Evolutionary conservation across 768 basidiomycete genomes (phyloP).

Genomic region (Clavaria fumosa): DNA sequence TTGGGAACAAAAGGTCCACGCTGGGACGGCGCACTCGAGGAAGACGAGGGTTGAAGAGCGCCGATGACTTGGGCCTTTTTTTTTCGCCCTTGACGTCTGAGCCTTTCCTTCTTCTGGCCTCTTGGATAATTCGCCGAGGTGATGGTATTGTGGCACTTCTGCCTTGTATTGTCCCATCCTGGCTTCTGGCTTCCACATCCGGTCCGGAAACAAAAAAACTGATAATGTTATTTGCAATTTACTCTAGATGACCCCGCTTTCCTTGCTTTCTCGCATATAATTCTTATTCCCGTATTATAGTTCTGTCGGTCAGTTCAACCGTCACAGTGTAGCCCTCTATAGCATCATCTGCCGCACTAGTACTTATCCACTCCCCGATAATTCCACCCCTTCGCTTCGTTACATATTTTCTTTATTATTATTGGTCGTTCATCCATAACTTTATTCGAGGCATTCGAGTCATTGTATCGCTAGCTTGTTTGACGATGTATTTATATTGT

Average conservation of each 20-base stretch:
- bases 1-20: slow-evolving; percentile 47
- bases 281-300: too few species aligned
- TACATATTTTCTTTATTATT: too few species aligned
- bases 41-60: slow-evolving; percentile 16
- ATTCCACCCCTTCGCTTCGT: too few species aligned
- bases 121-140: background rate
- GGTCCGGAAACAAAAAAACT: background rate
- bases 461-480: too few species aligned
- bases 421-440: too few species aligned
- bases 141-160: background rate
- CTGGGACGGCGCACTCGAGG: slow-evolving; percentile 19
- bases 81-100: background rate
- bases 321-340: too few species aligned
- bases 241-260: background rate
- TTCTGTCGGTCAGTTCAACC: too few species aligned
- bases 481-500: too few species aligned
- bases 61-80: background rate
- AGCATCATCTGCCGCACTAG: too few species aligned
- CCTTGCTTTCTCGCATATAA: too few species aligned
- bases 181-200: background rate
- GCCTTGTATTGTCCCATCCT: background rate
- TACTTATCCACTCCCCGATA: too few species aligned
- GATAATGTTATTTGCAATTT: background rate
- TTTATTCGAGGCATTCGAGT: too few species aligned
- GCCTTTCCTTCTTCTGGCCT: background rate